phyloP scores from a whole-genome alignment of 1,284 basidiomycete species.

The Phlebopus sp. region DNA sequence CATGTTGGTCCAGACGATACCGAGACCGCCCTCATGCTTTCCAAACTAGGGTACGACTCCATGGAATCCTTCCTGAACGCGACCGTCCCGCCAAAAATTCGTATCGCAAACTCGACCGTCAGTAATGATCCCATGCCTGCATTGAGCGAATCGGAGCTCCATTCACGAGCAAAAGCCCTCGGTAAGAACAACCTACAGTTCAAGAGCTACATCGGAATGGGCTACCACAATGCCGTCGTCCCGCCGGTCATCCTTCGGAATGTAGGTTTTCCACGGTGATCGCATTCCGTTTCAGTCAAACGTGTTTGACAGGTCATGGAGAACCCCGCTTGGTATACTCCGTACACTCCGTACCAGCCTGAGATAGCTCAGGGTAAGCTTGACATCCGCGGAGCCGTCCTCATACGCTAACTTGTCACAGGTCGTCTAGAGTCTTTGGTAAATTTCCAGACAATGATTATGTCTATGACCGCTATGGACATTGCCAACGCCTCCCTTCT shows the following conservation, averaged over 20 bases:
- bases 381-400: constrained; percentile 8
- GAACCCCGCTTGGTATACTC: constrained; percentile 98
- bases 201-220: constrained; percentile 97
- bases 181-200: constrained; percentile 78
- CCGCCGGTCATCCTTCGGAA: constrained; percentile 93
- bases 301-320: constrained; percentile 72
- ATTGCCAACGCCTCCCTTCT: constrained; percentile 93
- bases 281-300: constrained; percentile 6
- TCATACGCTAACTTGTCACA: constrained; percentile 30
- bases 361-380: constrained; percentile 85
- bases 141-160: constrained; percentile 86
- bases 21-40: constrained; percentile 79
- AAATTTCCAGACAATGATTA: constrained; percentile 97
- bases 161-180: constrained; percentile 72
- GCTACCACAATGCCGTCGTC: constrained; percentile 93
- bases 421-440: constrained; percentile 94
- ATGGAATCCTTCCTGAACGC: constrained; percentile 85
- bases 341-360: constrained; percentile 93
- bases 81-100: constrained; percentile 78
- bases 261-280: constrained; percentile 42
- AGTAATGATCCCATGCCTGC: constrained; percentile 69
- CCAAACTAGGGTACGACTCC: constrained; percentile 74
- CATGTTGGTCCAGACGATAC: constrained; percentile 86
- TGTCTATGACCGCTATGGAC: constrained; percentile 91
- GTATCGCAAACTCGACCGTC: constrained; percentile 62